phyloP scores from a whole-genome alignment of 2,329 filamentous ascomycete genomes.

The Aspergillus alliaceus region DNA sequence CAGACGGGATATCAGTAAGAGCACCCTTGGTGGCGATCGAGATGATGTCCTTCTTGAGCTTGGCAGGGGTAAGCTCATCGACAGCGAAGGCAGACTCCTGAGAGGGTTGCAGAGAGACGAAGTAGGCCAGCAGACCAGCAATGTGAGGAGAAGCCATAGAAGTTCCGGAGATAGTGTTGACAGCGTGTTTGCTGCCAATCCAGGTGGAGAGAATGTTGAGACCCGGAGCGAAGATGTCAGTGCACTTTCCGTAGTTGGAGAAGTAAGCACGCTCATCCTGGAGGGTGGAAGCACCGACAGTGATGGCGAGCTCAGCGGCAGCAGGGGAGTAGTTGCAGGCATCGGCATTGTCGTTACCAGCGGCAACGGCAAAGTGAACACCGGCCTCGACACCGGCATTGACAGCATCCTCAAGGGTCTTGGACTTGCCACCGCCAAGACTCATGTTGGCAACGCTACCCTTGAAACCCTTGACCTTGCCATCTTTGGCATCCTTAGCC shows the following conservation, averaged over 20 bases:
- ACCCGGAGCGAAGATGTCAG: slow-evolving; percentile 97
- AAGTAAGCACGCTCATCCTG: slow-evolving; percentile 98
- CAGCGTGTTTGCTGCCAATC: slow-evolving; percentile 93
- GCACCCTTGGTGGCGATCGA: slow-evolving; percentile 75
- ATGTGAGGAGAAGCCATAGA: slow-evolving; percentile 99
- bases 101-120: slow-evolving; percentile 91
- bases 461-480: slow-evolving; percentile 96
- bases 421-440: slow-evolving; percentile 95
- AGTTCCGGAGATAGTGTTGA: slow-evolving; percentile 99
- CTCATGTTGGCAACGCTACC: slow-evolving; percentile 99
- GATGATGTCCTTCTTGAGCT: slow-evolving; percentile 89
- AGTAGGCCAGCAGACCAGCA: slow-evolving; percentile 93
- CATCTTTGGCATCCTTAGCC: slow-evolving; percentile 75
- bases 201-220: slow-evolving; percentile 97
- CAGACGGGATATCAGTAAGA: slow-evolving; percentile 76
- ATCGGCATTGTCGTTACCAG: slow-evolving; percentile 97
- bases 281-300: slow-evolving; percentile 91
- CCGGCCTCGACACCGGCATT: slow-evolving; percentile 90
- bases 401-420: slow-evolving; percentile 84
- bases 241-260: slow-evolving; percentile 99
- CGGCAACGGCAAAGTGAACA: slow-evolving; percentile 96
- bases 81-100: slow-evolving; percentile 89
- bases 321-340: slow-evolving; percentile 99
- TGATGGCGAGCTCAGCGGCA: slow-evolving; percentile 86
- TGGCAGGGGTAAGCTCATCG: slow-evolving; percentile 83